Evolutionary conservation across 306 rosid genomes (phyloP).

Genomic region (Vigna hirtella): DNA sequence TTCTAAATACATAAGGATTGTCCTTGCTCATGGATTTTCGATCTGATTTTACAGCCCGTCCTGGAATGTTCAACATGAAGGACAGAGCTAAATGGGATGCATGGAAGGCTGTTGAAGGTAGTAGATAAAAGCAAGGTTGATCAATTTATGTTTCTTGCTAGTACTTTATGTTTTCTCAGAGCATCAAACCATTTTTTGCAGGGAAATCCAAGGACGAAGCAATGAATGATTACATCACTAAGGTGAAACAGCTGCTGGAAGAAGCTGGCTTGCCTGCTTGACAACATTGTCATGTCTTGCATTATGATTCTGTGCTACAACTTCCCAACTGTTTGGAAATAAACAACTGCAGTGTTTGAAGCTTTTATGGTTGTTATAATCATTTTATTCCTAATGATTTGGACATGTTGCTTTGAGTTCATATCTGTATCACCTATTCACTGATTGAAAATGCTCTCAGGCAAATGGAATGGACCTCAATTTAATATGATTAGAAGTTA

Average conservation of each 20-base stretch:
- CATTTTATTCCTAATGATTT: slow-evolving; percentile 39
- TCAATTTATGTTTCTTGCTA: neutral
- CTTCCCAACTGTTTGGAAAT: slow-evolving; percentile 40
- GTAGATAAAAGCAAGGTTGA: slow-evolving; percentile 47
- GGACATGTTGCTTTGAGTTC: slow-evolving; percentile 17
- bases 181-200: slow-evolving; percentile 42
- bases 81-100: slow-evolving; percentile 99
- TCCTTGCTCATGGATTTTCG: slow-evolving; percentile 29
- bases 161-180: neutral
- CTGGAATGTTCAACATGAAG: slow-evolving; percentile 83
- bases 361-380: slow-evolving; percentile 25
- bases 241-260: slow-evolving; percentile 93
- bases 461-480: slow-evolving; percentile 19
- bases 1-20: slow-evolving; percentile 14
- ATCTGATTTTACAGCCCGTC: slow-evolving; percentile 73
- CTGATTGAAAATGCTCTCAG: slow-evolving; percentile 30
- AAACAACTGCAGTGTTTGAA: slow-evolving; percentile 43
- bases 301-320: slow-evolving; percentile 41
- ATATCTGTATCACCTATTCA: slow-evolving; percentile 16
- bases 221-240: slow-evolving; percentile 82
- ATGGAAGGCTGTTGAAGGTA: slow-evolving; percentile 97
- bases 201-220: slow-evolving; percentile 92
- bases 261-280: slow-evolving; percentile 64
- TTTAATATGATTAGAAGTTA: slow-evolving; percentile 11
- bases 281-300: slow-evolving; percentile 36